Conservation (phyloP, 1,139 yeast genomes). For the Scheffersomyces quercinus region DNA sequence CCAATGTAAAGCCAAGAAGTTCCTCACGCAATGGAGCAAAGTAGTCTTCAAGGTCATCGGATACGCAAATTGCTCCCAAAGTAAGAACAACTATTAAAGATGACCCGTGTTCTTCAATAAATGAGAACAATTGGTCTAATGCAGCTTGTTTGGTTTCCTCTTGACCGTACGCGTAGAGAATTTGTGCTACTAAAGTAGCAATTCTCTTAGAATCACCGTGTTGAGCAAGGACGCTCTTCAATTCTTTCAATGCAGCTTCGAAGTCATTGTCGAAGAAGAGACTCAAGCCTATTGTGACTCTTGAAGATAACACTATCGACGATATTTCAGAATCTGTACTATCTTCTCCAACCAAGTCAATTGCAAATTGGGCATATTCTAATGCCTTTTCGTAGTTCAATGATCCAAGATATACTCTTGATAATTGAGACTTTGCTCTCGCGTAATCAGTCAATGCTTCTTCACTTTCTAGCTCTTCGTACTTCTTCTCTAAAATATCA, state of each 20-base stretch:
- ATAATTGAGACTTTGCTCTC: constrained; percentile 62
- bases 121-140: constrained; percentile 64
- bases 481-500: constrained; percentile 52
- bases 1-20: constrained; percentile 51
- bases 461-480: constrained; percentile 58
- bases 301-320: constrained; percentile 50
- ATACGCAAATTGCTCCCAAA: constrained; percentile 77
- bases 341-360: constrained; percentile 46
- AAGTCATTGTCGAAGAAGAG: constrained; percentile 63
- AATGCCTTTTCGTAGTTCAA: constrained; percentile 57
- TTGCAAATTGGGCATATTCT: constrained; percentile 58
- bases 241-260: constrained; percentile 65
- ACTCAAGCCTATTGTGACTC: constrained; percentile 70
- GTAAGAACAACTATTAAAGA: constrained; percentile 67
- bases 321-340: constrained; percentile 14
- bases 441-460: constrained; percentile 52
- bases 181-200: constrained; percentile 75
- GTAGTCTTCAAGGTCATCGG: constrained; percentile 61
- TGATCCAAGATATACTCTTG: constrained; percentile 67
- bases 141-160: constrained; percentile 83
- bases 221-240: constrained; percentile 55
- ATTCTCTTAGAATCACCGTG: constrained; percentile 55
- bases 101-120: constrained; percentile 63
- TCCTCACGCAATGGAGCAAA: constrained; percentile 68
- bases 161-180: constrained; percentile 70